phyloP scores from a whole-genome alignment of 2,329 filamentous ascomycete species.

The Raffaelea arxii region DNA sequence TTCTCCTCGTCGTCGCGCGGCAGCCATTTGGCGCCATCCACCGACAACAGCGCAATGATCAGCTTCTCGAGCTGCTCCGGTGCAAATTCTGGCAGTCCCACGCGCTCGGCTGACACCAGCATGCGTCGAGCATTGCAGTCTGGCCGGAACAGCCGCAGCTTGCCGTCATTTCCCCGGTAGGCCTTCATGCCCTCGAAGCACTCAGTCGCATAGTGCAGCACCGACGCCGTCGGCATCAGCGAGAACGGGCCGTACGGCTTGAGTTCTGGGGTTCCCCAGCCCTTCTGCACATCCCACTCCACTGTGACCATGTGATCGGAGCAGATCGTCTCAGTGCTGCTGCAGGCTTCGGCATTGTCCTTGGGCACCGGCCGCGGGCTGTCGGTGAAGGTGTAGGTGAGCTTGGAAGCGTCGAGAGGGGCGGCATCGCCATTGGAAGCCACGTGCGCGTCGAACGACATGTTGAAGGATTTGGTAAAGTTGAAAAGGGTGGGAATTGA shows the following conservation, averaged over 20 bases:
- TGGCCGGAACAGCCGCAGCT: conserved; percentile 69
- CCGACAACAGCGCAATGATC: conserved; percentile 59
- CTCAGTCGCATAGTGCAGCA: conserved; percentile 82
- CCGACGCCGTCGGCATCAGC: conserved; percentile 71
- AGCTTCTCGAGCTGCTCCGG: conserved; percentile 64
- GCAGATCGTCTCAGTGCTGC: conserved; percentile 45
- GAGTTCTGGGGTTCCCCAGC: conserved; percentile 67
- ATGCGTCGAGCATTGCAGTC: conserved; percentile 61
- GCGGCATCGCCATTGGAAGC: conserved; percentile 31
- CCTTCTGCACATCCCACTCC: conserved; percentile 52
- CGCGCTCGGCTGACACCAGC: conserved; percentile 49
- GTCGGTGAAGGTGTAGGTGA: conserved; percentile 43
- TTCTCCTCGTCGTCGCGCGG: conserved; percentile 55
- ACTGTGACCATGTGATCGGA: conserved; percentile 86
- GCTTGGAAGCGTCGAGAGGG: conserved; percentile 52
- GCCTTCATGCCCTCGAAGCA: conserved; percentile 82
- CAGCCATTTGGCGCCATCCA: conserved; percentile 72
- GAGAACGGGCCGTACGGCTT: conserved; percentile 68
- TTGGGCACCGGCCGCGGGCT: conserved; percentile 41
- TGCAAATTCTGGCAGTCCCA: conserved; percentile 66
- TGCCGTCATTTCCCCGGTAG: conserved; percentile 69
- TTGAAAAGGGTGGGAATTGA: background rate
- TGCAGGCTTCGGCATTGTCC: conserved; percentile 34
- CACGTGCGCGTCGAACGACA: conserved; percentile 16
- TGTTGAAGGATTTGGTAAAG: background rate